phyloP scores from a whole-genome alignment of 169 alveolate species.

The Cryptosporidium sp. region DNA sequence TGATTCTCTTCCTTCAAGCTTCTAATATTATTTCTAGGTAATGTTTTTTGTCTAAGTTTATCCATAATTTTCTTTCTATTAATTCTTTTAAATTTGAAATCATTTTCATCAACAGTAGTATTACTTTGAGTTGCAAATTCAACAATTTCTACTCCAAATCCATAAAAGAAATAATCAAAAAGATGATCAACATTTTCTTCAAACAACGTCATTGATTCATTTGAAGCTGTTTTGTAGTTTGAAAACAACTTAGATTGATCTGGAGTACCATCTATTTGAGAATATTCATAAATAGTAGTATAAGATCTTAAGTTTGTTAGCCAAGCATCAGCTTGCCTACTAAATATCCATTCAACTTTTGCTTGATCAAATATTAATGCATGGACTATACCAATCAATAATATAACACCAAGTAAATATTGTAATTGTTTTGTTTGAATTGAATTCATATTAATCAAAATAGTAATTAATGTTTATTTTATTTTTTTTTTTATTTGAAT shows the following conservation, averaged over 20 bases:
- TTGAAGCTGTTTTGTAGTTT: slow-evolving; percentile 44
- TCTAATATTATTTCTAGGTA: slow-evolving; percentile 13
- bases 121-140: slow-evolving; percentile 28
- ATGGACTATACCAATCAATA: slow-evolving; percentile 16
- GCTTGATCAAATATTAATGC: slow-evolving; percentile 61
- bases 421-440: background rate
- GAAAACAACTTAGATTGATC: slow-evolving; percentile 17
- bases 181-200: slow-evolving; percentile 17
- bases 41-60: slow-evolving; percentile 32
- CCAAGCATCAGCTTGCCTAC: slow-evolving; percentile 74
- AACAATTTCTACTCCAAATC: slow-evolving; percentile 49
- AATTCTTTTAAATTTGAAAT: slow-evolving; percentile 17
- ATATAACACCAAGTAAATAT: background rate
- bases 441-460: background rate
- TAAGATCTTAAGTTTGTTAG: slow-evolving; percentile 48
- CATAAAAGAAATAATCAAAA: slow-evolving; percentile 65
- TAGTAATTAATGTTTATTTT: background rate
- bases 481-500: background rate
- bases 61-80: slow-evolving; percentile 60
- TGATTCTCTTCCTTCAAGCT: slow-evolving; percentile 28
- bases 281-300: slow-evolving; percentile 43
- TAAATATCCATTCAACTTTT: slow-evolving; percentile 55
- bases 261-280: slow-evolving; percentile 18
- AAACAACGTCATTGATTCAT: slow-evolving; percentile 40
- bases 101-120: slow-evolving; percentile 45